Evolutionary conservation across 176 grass and related monocot genomes (phyloP).

Genomic region (Tuctoria greenei): DNA sequence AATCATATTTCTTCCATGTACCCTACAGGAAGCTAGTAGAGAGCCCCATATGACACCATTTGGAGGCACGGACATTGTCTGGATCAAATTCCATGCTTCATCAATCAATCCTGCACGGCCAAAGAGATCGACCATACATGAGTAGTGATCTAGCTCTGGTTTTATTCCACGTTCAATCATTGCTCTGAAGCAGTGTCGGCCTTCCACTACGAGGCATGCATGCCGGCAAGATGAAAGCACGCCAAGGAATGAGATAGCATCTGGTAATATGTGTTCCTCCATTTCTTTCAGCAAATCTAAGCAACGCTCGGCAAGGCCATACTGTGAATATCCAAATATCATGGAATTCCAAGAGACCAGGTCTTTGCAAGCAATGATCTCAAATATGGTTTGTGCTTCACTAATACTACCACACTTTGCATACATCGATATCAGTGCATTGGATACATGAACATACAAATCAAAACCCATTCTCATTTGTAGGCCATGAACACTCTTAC

Average conservation of each 20-base stretch:
- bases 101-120: constrained; percentile 52
- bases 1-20: constrained; percentile 32
- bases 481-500: constrained; percentile 55
- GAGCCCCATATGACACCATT: constrained; percentile 62
- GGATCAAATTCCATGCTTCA: constrained; percentile 54
- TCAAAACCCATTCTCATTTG: constrained; percentile 59
- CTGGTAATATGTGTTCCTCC: constrained; percentile 32
- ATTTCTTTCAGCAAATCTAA: constrained; percentile 43
- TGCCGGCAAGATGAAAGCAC: constrained; percentile 47
- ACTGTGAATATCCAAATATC: constrained; percentile 60
- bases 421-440: constrained; percentile 58
- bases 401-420: constrained; percentile 46
- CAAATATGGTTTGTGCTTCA: constrained; percentile 42
- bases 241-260: constrained; percentile 51
- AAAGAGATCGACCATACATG: constrained; percentile 69
- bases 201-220: constrained; percentile 39
- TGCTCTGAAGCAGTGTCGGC: constrained; percentile 24
- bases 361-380: constrained; percentile 33
- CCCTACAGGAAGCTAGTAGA: constrained; percentile 51
- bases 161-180: constrained; percentile 45
- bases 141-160: constrained; percentile 63
- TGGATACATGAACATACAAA: constrained; percentile 53
- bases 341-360: constrained; percentile 53
- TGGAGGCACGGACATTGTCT: constrained; percentile 36
- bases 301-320: constrained; percentile 55